Percentiles rank a stretch among this genome's conserved stretches.
These are phyloP conservation scores for Talaromyces verruculosus DNA, from an alignment of 2,329 filamentous ascomycete genomes.

Conservation along the genomic window DNA sequence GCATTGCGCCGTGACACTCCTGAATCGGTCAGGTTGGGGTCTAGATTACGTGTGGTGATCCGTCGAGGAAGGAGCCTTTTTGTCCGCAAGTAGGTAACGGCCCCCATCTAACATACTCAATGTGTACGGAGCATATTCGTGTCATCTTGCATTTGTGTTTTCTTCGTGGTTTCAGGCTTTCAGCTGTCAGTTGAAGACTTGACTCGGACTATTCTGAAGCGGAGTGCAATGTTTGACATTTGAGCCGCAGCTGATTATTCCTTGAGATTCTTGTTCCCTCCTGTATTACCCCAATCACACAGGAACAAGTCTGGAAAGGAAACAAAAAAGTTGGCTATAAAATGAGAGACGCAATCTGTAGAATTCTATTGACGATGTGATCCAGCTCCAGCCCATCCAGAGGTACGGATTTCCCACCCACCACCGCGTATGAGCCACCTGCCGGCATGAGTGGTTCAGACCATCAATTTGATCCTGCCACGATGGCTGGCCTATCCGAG, in stretches of 20 bases:
- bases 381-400: slow-evolving; percentile 16
- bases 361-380: slow-evolving; percentile 6
- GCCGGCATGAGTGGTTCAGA: slow-evolving; percentile 32
- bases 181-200: background rate
- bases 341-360: background rate
- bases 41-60: slow-evolving; percentile 34
- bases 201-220: background rate
- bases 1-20: slow-evolving; percentile 8
- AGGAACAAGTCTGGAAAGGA: background rate
- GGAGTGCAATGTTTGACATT: background rate
- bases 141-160: background rate
- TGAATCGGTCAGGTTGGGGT: slow-evolving; percentile 28
- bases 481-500: slow-evolving; percentile 40
- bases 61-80: slow-evolving; percentile 39
- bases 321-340: background rate
- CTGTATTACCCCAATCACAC: background rate
- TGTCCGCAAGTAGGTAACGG: slow-evolving; percentile 34
- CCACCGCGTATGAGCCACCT: slow-evolving; percentile 14
- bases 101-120: background rate
- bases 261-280: background rate
- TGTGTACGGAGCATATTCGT: background rate
- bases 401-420: background rate
- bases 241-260: background rate
- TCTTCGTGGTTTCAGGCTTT: background rate
- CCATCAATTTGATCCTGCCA: slow-evolving; percentile 38